Evolutionary conservation across 2,329 filamentous ascomycete genomes (phyloP).

Genomic region (Calonectria leucothoes): DNA sequence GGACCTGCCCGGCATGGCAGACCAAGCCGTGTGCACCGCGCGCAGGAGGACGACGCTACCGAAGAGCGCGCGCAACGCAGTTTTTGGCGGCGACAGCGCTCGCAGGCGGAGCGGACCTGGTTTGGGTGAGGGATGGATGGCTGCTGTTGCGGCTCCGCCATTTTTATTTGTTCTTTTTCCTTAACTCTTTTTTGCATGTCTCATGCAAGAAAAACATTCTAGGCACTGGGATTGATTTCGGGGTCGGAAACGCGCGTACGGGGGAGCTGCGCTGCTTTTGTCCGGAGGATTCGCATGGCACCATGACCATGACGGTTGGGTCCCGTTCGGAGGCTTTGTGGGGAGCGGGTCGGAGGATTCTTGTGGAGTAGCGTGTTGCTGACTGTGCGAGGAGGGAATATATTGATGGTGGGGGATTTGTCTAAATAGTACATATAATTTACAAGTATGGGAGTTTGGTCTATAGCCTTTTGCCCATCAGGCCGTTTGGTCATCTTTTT

Average conservation of each 20-base stretch:
- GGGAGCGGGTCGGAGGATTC: constrained; percentile 35
- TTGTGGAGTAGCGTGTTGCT: background rate
- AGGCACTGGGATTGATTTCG: background rate
- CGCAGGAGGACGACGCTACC: constrained; percentile 36
- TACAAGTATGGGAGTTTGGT: background rate
- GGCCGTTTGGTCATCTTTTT: background rate
- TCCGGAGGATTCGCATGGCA: background rate
- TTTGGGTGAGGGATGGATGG: constrained; percentile 41
- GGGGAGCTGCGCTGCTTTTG: background rate
- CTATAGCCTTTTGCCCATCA: background rate
- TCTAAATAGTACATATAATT: background rate
- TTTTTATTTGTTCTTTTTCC: background rate
- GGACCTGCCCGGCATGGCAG: constrained; percentile 43
- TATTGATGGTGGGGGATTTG: background rate
- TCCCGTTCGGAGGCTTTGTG: constrained; percentile 33
- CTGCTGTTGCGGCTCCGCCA: constrained; percentile 22
- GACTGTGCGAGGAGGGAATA: background rate
- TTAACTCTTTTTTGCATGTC: background rate
- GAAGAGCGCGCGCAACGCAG: constrained; percentile 45
- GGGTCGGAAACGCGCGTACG: background rate
- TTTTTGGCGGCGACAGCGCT: constrained; percentile 48
- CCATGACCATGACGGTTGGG: background rate
- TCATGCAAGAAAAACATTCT: background rate
- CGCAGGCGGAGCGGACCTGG: constrained; percentile 47
- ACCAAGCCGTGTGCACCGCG: constrained; percentile 43